Base-by-base conservation (phyloP, 2,329 filamentous ascomycete species). In the Fonsecaea pugnacius region DNA sequence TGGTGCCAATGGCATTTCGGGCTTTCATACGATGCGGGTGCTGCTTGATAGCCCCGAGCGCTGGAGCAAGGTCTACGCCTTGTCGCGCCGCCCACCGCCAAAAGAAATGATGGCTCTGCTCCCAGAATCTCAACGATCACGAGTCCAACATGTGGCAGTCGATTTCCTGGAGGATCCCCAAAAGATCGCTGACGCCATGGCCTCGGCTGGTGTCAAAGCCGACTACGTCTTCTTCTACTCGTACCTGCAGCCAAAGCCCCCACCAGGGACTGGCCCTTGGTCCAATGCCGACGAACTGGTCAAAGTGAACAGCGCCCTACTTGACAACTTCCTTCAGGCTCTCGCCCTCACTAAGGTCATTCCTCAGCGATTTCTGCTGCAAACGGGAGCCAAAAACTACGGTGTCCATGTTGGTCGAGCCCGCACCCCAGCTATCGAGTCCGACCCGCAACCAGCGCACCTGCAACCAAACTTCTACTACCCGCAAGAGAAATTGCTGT, bases 381-480 rank as follows among this genome's bases (percentile, higher is more conserved):
- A 85, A 67, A 82, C 80, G 1, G 82, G 82, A 3, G 80, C 80
- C 2, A 85, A 85, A 73, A 80, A 84, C 70, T 85, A 84, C 72
- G 81, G 78, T 48, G 70, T 82, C 3, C 82, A 85, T 65, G 74
- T 82, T 33, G 82, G 82, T 2, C 80, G 80, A 0, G 68, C 75
- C 0, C 70, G 75, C 1, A 74, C 75, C 1, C 83, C 82, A 0
- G 77, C 77, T 50, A 76, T 80, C 58, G 83, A 85, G 69, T 75
- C 75, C 8, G 80, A 82, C 63, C 77, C 79, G 3, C 75, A 81
- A 10, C 73, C 80, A 3, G 69, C 70, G 5, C 69, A 70, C 50
- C 73, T 82, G 0, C 79, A 80, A 62, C 78, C 79, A 1, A 85
- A 85, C 72, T 85, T 85, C 73, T 85, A 85, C 76, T 85, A 84